Evolutionary conservation across 1,139 yeast species (phyloP), one percentile per base, ranked within the genome.

Genomic region (Candida tunisiensis): DNA sequence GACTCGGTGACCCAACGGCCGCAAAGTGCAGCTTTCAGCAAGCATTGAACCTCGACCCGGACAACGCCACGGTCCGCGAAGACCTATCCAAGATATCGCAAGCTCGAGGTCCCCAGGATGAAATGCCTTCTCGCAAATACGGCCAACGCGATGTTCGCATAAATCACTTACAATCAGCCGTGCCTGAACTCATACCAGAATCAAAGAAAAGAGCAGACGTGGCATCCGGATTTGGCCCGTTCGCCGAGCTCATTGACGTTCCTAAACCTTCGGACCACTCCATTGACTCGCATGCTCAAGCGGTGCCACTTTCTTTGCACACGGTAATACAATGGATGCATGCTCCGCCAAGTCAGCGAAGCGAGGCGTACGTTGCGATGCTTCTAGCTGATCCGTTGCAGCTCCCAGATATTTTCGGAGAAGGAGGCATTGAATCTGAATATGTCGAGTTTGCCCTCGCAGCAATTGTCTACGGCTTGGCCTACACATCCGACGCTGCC

Each of bases 381-480:
- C 39, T 67, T 5, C 32, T 37, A 2, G 29, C 65, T 1, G 38
- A 53, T 2, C 32, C 53, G 0, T 29, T 34, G 0, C 45, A 49
- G 1, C 51, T 57, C 24, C 26, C 40, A 1, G 43, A 45, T 2
- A 36, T 66, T 2, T 69, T 66, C 33, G 40, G 48, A 2, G 34
- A 44, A 2, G 57, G 63, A 3, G 78, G 77, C 1, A 46, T 74
- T 1, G 82, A 74, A 28, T 43, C 64, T 1, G 69, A 65, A 15
- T 59, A 66, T 32, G 44, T 73, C 10, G 59, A 57, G 14, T 65
- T 70, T 35, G 60, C 57, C 28, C 33, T 73, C 4, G 69, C 67
- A 26, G 65, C 75, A 0, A 54, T 61, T 3, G 26, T 40, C 1
- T 29, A 34, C 19, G 25, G 21, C 21, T 21, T 23, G 9, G 30